Conservation (phyloP, 225 moss, liverwort and hornwort species). For the Physcomitrellopsis africana region DNA sequence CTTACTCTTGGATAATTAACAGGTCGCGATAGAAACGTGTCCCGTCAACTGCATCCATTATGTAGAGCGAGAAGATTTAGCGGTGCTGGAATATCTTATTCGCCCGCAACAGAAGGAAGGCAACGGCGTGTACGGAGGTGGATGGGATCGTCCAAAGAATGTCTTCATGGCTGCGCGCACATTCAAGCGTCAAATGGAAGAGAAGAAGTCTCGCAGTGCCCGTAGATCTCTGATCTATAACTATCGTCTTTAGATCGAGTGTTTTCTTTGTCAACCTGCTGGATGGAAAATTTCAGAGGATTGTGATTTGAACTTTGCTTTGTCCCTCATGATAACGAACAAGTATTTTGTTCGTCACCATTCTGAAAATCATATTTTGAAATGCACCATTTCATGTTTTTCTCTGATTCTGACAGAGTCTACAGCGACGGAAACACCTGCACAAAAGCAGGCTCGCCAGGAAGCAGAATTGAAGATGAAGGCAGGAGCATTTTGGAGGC, state of each 20-base stretch:
- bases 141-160: conserved; percentile 93
- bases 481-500: conserved; percentile 85
- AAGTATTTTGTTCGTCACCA: not conserved
- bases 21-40: conserved; percentile 89
- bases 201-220: conserved; percentile 41
- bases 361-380: conserved; percentile 2
- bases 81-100: conserved; percentile 83
- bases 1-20: conserved; percentile 19
- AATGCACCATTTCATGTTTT: conserved; percentile 13
- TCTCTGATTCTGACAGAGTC: conserved; percentile 34
- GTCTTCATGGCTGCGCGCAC: conserved; percentile 95
- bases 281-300: conserved; percentile 5
- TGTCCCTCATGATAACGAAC: not conserved
- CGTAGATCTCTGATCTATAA: conserved; percentile 15
- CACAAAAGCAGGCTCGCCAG: conserved; percentile 77
- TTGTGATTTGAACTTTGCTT: not conserved
- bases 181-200: conserved; percentile 78
- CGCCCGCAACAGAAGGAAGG: conserved; percentile 82
- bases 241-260: not conserved
- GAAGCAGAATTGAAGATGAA: conserved; percentile 81
- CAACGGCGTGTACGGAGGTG: conserved; percentile 89
- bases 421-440: conserved; percentile 64
- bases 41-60: conserved; percentile 99
- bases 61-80: conserved; percentile 91
- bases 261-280: not conserved